These are phyloP conservation scores for Jamesozyma piceae DNA, from an alignment of 805 yeast genomes.

Conservation along the genomic window DNA sequence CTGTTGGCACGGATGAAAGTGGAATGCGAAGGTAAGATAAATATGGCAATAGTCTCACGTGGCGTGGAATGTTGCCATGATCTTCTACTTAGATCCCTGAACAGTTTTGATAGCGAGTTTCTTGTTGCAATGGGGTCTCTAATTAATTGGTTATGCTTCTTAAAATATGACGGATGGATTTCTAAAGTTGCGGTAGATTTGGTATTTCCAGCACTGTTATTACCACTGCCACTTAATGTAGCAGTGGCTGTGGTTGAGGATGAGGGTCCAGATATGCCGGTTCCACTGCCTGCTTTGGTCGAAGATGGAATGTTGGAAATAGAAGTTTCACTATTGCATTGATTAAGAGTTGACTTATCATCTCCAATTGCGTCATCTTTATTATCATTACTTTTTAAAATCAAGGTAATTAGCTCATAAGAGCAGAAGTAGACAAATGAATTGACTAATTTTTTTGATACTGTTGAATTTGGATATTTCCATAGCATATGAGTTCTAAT, in stretches of 20 bases:
- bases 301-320: neutral
- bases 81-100: constrained; percentile 81
- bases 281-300: neutral
- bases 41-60: constrained; percentile 57
- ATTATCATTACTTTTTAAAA: constrained; percentile 21
- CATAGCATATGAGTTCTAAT: constrained; percentile 82
- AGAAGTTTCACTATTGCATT: neutral
- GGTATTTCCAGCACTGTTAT: neutral
- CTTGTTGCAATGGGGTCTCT: constrained; percentile 26
- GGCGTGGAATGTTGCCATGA: constrained; percentile 71
- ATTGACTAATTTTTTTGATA: constrained; percentile 67
- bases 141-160: constrained; percentile 18
- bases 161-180: constrained; percentile 28
- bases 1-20: constrained; percentile 71
- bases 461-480: constrained; percentile 72
- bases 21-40: constrained; percentile 59
- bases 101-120: constrained; percentile 53
- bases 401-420: constrained; percentile 41
- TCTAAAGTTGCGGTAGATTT: constrained; percentile 8
- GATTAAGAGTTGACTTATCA: neutral
- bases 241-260: neutral
- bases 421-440: constrained; percentile 63
- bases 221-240: neutral
- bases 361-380: neutral
- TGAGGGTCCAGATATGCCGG: neutral